Evolutionary conservation across 2,329 filamentous ascomycete genomes (phyloP).

Genomic region (Ophiognomonia clavigignenti-juglandacearum): DNA sequence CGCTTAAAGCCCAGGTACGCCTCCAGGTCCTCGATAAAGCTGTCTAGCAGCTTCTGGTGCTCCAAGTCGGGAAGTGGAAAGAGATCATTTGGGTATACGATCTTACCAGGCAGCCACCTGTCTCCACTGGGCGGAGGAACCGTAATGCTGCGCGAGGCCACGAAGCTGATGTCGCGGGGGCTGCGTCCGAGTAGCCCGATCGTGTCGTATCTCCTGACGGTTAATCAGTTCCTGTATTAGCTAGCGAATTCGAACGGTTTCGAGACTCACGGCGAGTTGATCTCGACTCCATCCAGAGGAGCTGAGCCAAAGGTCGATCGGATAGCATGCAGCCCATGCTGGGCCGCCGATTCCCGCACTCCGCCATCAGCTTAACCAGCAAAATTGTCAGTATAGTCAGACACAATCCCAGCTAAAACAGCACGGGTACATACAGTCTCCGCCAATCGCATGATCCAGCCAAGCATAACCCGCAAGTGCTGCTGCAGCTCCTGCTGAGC

Average conservation of each 20-base stretch:
- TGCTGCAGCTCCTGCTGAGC: slow-evolving; percentile 19
- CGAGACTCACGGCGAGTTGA: slow-evolving; percentile 9
- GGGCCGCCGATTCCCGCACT: slow-evolving; percentile 6
- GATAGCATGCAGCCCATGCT: slow-evolving; percentile 12
- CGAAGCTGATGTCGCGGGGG: slow-evolving; percentile 1
- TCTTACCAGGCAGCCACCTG: background rate
- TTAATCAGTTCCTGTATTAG: no score
- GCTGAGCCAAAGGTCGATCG: slow-evolving; percentile 6
- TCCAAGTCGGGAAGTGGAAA: slow-evolving; percentile 3
- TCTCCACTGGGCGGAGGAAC: background rate
- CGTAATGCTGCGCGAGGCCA: slow-evolving; percentile 7
- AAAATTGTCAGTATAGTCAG: background rate
- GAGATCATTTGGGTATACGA: slow-evolving; percentile 11
- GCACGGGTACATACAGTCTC: slow-evolving; percentile 27
- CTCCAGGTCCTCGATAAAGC: slow-evolving; percentile 10
- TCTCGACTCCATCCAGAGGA: slow-evolving; percentile 3
- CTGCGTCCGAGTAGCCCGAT: slow-evolving; percentile 8
- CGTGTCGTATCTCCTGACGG: slow-evolving; percentile 12
- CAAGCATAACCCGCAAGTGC: slow-evolving; percentile 21
- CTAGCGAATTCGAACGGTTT: background rate
- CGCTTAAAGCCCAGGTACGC: background rate
- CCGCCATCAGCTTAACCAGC: slow-evolving; percentile 3
- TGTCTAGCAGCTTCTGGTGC: slow-evolving; percentile 7
- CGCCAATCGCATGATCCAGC: slow-evolving; percentile 21
- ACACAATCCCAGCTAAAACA: slow-evolving; percentile 14